Conservation (phyloP, 1,139 yeast species). For the Saccharomyces hybrid region DNA sequence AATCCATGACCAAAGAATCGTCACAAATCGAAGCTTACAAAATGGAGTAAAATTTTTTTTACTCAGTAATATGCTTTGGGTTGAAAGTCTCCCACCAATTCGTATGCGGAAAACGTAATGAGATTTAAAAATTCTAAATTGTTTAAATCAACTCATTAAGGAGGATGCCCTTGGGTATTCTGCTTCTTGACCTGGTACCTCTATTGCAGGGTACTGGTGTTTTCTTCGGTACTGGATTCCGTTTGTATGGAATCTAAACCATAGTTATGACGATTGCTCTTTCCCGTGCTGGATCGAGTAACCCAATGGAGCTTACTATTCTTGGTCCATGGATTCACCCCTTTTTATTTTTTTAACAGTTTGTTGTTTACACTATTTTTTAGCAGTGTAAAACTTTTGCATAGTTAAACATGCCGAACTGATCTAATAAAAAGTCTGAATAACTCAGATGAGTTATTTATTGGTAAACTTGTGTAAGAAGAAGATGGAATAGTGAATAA, state of each 20-base stretch:
- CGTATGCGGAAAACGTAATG: conserved; percentile 42
- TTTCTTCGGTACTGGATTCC: conserved; percentile 54
- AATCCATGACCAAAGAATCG: conserved; percentile 60
- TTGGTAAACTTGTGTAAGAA: conserved; percentile 4
- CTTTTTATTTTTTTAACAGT: conserved; percentile 32
- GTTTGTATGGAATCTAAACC: conserved; percentile 45
- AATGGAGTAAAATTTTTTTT: conserved; percentile 34
- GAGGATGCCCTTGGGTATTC: conserved; percentile 1
- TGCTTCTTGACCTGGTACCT: conserved; percentile 13
- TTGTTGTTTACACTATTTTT: conserved; percentile 17
- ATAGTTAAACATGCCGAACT: conserved; percentile 71
- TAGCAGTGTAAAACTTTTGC: conserved; percentile 32
- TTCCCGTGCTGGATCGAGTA: conserved; percentile 32
- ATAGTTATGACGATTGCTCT: conserved; percentile 72
- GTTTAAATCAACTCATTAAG: conserved; percentile 33
- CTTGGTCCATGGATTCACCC: conserved; percentile 54
- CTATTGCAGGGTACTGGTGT: conserved; percentile 13
- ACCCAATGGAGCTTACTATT: conserved; percentile 90
- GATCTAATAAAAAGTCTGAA: conserved; percentile 7
- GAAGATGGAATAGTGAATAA: conserved; percentile 6
- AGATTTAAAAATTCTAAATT: conserved; percentile 34
- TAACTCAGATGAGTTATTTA: conserved; percentile 8
- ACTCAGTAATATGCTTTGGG: conserved; percentile 57
- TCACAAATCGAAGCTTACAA: conserved; percentile 65
- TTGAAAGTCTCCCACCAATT: conserved; percentile 85